Conservation (phyloP, 2,329 filamentous ascomycete species). For the Juglanconis oblonga region DNA sequence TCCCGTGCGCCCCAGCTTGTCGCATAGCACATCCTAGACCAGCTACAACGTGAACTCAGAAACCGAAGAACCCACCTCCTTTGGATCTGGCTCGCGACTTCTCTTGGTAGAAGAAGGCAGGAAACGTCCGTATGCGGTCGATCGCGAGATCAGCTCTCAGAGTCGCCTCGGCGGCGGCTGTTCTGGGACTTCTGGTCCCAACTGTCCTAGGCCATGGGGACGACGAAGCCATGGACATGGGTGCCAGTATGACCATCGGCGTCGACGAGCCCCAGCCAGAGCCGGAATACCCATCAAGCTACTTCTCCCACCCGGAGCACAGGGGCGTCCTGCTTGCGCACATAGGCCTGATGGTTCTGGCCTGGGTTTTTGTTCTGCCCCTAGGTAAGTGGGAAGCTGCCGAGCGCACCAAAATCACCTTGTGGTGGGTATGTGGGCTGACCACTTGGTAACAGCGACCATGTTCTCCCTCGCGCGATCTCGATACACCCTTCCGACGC, state of each 20-base stretch:
- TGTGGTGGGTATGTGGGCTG: conserved; percentile 6
- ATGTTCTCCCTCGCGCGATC: conserved; percentile 85
- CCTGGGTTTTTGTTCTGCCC: conserved; percentile 69
- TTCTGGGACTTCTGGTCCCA: conserved; percentile 28
- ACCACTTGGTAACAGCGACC: conserved; percentile 54
- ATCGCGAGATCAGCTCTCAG: conserved; percentile 22
- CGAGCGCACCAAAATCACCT: neutral
- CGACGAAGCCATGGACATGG: conserved; percentile 28
- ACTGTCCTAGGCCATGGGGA: conserved; percentile 31
- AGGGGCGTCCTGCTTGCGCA: conserved; percentile 49
- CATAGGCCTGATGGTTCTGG: conserved; percentile 64
- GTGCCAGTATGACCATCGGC: conserved; percentile 25
- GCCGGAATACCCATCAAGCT: conserved; percentile 31
- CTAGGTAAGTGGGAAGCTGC: conserved; percentile 49
- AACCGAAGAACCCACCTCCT: neutral
- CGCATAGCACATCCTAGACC: neutral
- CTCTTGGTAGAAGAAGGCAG: neutral
- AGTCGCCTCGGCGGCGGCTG: conserved; percentile 27
- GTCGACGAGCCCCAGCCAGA: conserved; percentile 25
- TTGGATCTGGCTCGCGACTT: neutral
- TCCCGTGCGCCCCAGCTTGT: neutral
- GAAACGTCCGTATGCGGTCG: conserved; percentile 22
- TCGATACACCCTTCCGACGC: conserved; percentile 65
- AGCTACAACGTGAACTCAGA: neutral
- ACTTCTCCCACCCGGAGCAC: conserved; percentile 38